Conservation (phyloP, 371 early-diverging fungal species). For the Mucor lusitanicus region DNA sequence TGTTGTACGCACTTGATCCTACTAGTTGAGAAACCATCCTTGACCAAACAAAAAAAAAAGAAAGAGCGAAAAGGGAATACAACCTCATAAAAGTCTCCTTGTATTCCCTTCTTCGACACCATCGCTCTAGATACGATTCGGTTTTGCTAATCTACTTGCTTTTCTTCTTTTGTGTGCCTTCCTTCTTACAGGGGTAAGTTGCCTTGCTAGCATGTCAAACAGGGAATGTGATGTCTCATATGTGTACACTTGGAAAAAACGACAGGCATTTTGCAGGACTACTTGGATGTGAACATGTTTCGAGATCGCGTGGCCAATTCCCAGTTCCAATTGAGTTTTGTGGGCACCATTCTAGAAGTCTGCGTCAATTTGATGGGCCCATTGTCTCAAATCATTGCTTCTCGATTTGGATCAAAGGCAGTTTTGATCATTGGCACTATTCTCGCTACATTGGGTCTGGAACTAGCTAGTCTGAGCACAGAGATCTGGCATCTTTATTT, state of each 20-base stretch:
- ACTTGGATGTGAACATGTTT: conserved; percentile 15
- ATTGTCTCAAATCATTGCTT: conserved; percentile 25
- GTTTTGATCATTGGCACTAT: conserved; percentile 27
- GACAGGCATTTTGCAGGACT: conserved; percentile 25
- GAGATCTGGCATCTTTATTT: conserved; percentile 38
- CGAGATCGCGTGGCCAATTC: conserved; percentile 1
- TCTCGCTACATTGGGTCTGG: conserved; percentile 26
- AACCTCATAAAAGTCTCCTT: conserved; percentile 5
- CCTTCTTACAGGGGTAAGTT: conserved; percentile 6
- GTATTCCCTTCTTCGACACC: conserved; percentile 4
- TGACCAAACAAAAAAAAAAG: too few relatives aligned
- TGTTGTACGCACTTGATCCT: not conserved
- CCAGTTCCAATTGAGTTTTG: conserved; percentile 32
- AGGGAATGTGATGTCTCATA: not conserved
- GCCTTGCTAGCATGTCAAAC: not conserved
- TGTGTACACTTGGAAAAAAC: not conserved
- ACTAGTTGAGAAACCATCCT: not conserved
- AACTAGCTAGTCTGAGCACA: conserved; percentile 29
- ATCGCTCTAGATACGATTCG: not conserved
- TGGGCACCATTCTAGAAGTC: conserved; percentile 28
- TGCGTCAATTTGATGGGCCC: conserved; percentile 34
- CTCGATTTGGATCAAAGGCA: conserved; percentile 23
- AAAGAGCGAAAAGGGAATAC: not conserved
- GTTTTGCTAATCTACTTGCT: not conserved
- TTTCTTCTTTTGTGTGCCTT: not conserved